phyloP scores from a whole-genome alignment of 768 basidiomycete species.

The Coprinellus micaceus region DNA sequence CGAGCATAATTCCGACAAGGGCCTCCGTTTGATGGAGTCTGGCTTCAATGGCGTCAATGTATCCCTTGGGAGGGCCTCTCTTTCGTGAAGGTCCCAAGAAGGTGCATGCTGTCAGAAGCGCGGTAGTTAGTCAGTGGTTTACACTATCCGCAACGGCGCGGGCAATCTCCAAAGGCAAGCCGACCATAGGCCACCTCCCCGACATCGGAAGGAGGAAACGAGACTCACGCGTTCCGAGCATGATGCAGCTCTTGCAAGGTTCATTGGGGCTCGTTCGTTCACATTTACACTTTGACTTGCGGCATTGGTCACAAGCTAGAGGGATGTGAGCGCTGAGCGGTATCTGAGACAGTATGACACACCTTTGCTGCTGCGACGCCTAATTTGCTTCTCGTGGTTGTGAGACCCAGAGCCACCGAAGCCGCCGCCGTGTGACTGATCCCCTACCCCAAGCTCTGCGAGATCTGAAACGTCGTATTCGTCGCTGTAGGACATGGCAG shows the following conservation, averaged over 20 bases:
- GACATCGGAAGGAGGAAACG: too few relatives aligned
- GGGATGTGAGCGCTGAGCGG: constrained; percentile 6
- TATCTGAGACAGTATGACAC: constrained; percentile 11
- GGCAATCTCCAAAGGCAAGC: neutral
- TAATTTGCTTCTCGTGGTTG: constrained; percentile 47
- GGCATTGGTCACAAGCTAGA: constrained; percentile 82
- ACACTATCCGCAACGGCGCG: neutral
- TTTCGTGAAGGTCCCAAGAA: constrained; percentile 78
- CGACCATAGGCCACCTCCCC: too few relatives aligned
- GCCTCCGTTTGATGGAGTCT: constrained; percentile 90
- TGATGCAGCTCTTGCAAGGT: constrained; percentile 73
- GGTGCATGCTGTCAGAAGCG: constrained; percentile 53
- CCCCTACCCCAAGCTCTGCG: constrained; percentile 38
- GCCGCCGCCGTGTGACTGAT: constrained; percentile 5
- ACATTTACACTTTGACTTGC: constrained; percentile 89
- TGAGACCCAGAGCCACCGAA: constrained; percentile 17
- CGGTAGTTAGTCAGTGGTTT: constrained; percentile 9
- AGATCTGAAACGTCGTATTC: constrained; percentile 61
- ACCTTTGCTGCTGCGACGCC: constrained; percentile 79
- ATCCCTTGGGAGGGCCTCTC: constrained; percentile 88
- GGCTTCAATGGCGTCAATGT: constrained; percentile 92
- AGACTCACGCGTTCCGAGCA: constrained; percentile 63
- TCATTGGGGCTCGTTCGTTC: constrained; percentile 59
- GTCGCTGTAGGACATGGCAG: constrained; percentile 47
- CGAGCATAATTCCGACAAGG: constrained; percentile 75